phyloP scores from a whole-genome alignment of 2,329 filamentous ascomycete species.

The Fusarium proliferatum region DNA sequence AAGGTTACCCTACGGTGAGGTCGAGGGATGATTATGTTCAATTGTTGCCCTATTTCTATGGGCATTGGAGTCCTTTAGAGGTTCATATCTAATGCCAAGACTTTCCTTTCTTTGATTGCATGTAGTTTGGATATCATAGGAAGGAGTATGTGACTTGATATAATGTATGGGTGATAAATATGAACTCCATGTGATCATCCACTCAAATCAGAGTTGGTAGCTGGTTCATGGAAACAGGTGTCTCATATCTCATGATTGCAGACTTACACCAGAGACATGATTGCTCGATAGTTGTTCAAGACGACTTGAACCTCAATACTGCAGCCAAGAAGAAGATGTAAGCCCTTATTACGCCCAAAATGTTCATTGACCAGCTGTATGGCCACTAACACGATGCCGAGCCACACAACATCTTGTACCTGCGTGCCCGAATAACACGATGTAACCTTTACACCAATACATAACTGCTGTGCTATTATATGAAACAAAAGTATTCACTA shows the following conservation, averaged over 20 bases:
- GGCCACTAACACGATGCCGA: conserved; percentile 7
- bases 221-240: fast-evolving
- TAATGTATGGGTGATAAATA: background rate
- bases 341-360: background rate
- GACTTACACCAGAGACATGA: background rate
- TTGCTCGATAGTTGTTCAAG: background rate
- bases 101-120: fast-evolving
- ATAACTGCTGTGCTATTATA: fast-evolving
- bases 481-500: background rate
- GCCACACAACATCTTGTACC: conserved; percentile 10
- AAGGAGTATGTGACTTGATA: background rate
- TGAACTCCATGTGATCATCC: fast-evolving
- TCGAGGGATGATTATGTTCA: background rate
- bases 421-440: conserved; percentile 8
- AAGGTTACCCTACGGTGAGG: background rate
- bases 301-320: background rate
- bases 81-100: fast-evolving
- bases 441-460: background rate
- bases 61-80: no score
- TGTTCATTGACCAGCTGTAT: background rate
- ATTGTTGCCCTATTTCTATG: background rate
- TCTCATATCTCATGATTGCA: background rate
- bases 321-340: background rate
- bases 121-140: no score
- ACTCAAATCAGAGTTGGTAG: fast-evolving